Percentiles rank a stretch among this genome's conserved stretches.
These are phyloP conservation scores for Barnettozyma hawaiiensis DNA, from an alignment of 1,139 yeast species.

Conservation along the genomic window DNA sequence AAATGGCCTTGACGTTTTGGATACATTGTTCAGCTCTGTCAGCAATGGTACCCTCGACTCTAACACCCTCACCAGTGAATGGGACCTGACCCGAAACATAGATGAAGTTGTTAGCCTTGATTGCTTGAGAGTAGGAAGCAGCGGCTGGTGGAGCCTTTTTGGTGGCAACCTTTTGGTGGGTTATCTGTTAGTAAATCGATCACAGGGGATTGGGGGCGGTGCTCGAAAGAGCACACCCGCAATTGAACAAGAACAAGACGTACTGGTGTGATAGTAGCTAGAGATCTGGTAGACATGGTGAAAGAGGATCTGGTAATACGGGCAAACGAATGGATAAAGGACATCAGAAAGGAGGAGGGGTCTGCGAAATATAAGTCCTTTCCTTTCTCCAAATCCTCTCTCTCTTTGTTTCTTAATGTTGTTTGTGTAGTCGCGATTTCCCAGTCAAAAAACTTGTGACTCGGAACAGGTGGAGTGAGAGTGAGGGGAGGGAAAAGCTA, in stretches of 20 bases:
- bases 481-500: background rate
- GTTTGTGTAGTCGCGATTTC: background rate
- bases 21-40: slow-evolving; percentile 84
- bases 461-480: no score
- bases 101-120: slow-evolving; percentile 79
- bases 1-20: slow-evolving; percentile 66
- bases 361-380: background rate
- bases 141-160: slow-evolving; percentile 91
- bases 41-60: slow-evolving; percentile 68
- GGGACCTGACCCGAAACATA: slow-evolving; percentile 97
- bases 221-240: no score
- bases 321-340: slow-evolving; percentile 21
- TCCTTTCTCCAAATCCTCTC: no score
- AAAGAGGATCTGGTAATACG: slow-evolving; percentile 21
- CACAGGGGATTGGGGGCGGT: no score
- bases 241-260: slow-evolving; percentile 27
- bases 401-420: background rate
- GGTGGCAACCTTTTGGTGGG: slow-evolving; percentile 46
- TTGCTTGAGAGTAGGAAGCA: slow-evolving; percentile 91
- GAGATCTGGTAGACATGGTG: slow-evolving; percentile 31
- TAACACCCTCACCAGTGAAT: slow-evolving; percentile 74
- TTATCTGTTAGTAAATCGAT: slow-evolving; percentile 6
- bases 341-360: slow-evolving; percentile 13
- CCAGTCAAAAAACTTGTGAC: background rate
- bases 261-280: slow-evolving; percentile 44